Percentiles rank a stretch among this genome's conserved stretches.
These are phyloP conservation scores for Pecoramyces ruminantium DNA, from an alignment of 192 early-diverging fungal species.

Conservation along the genomic window DNA sequence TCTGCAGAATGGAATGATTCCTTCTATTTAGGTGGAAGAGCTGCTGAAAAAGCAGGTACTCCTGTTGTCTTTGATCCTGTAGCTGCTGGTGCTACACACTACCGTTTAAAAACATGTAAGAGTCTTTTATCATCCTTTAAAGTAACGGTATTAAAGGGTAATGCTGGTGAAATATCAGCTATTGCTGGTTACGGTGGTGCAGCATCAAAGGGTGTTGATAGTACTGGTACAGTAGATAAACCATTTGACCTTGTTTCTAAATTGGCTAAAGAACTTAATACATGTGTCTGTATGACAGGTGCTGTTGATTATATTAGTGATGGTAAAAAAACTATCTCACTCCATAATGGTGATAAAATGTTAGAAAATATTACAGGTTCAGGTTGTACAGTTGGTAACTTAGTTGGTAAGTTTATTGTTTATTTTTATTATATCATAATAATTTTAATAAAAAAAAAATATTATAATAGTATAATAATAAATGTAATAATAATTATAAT, in stretches of 20 bases:
- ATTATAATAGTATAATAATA: too few relatives aligned
- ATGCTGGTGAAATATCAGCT: constrained; percentile 61
- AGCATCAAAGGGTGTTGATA: constrained; percentile 57
- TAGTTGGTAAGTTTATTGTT: constrained; percentile 23
- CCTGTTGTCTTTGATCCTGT: constrained; percentile 67
- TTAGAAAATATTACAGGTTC: constrained; percentile 62
- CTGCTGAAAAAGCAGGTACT: constrained; percentile 22
- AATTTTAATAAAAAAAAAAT: too few relatives aligned
- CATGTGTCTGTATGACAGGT: constrained; percentile 55
- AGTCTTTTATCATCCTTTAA: constrained; percentile 30
- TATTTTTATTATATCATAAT: neutral
- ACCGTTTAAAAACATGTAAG: constrained; percentile 25
- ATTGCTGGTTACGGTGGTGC: constrained; percentile 32
- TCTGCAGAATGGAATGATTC: neutral
- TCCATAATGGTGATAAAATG: constrained; percentile 50
- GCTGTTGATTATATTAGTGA: constrained; percentile 58
- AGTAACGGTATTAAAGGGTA: constrained; percentile 62
- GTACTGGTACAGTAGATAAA: constrained; percentile 32
- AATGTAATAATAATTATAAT: too few relatives aligned
- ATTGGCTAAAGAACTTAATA: constrained; percentile 17
- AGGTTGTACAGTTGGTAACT: constrained; percentile 50
- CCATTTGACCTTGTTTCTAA: constrained; percentile 27
- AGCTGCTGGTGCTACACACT: constrained; percentile 49
- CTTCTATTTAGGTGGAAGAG: constrained; percentile 17
- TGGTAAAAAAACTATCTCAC: constrained; percentile 33